A percentile compares a stretch with the other conserved stretches of the same genome.
phyloP scores from a whole-genome alignment of 257 asterid species.

The Hygrophila difformis region DNA sequence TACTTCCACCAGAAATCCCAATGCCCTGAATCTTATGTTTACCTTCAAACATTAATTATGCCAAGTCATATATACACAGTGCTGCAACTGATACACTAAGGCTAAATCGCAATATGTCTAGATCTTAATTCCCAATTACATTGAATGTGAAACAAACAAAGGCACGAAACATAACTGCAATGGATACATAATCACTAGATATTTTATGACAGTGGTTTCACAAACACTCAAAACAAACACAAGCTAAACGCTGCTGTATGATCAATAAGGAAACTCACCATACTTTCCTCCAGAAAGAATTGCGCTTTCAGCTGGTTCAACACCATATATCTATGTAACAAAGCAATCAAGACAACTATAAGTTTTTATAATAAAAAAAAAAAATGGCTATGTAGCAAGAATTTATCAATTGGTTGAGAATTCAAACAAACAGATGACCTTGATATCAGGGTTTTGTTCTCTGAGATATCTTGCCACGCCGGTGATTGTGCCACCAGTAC shows the following conservation, averaged over 20 bases:
- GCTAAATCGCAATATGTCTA: too few relatives aligned
- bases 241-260: neutral
- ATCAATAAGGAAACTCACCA: slow-evolving; percentile 26
- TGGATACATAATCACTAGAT: too few relatives aligned
- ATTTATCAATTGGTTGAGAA: neutral
- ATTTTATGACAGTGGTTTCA: too few relatives aligned
- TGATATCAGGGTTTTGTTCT: slow-evolving; percentile 55
- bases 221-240: too few relatives aligned
- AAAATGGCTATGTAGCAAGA: neutral
- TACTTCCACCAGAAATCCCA: slow-evolving; percentile 55
- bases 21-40: slow-evolving; percentile 66
- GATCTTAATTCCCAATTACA: too few relatives aligned
- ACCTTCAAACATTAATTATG: slow-evolving; percentile 28
- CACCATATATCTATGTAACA: slow-evolving; percentile 30
- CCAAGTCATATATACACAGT: neutral
- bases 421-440: slow-evolving; percentile 29
- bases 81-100: too few relatives aligned
- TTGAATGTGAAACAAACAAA: too few relatives aligned
- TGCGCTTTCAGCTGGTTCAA: slow-evolving; percentile 36
- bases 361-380: neutral
- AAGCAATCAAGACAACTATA: neutral
- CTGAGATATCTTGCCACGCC: slow-evolving; percentile 63
- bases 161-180: too few relatives aligned
- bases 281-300: slow-evolving; percentile 45
- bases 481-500: slow-evolving; percentile 75